These are phyloP conservation scores for Solanum lycopersicoides DNA, from an alignment of 257 asterid species.

Conservation along the genomic window DNA sequence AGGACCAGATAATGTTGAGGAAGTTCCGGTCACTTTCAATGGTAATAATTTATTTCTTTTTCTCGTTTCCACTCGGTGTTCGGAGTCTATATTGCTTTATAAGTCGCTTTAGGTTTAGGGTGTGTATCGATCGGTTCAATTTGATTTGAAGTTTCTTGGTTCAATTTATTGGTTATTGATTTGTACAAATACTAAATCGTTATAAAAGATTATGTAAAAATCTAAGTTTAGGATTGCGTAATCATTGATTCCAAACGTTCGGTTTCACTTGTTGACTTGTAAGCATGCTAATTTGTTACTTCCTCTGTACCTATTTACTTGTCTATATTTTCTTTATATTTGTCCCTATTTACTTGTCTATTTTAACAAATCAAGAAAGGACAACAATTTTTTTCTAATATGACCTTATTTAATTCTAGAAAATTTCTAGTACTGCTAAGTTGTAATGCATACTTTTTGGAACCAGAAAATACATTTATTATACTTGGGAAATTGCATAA, in stretches of 20 bases:
- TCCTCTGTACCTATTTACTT: too few species aligned
- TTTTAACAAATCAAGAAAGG: too few species aligned
- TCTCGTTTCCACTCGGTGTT: not conserved
- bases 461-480: too few species aligned
- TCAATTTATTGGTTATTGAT: not conserved
- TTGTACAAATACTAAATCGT: not conserved
- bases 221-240: not conserved
- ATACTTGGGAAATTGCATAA: too few species aligned
- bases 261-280: not conserved
- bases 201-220: not conserved
- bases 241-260: too few species aligned
- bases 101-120: not conserved
- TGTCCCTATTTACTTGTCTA: too few species aligned
- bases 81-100: not conserved
- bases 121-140: not conserved
- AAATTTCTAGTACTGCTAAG: too few species aligned
- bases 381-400: too few species aligned
- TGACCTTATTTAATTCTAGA: too few species aligned
- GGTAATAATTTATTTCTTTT: not conserved
- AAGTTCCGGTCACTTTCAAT: not conserved
- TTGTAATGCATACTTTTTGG: too few species aligned
- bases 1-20: not conserved
- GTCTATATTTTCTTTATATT: too few species aligned
- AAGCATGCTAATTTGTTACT: not conserved
- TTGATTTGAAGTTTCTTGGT: not conserved